A percentile compares a stretch with the other conserved stretches of the same genome.
These are phyloP conservation scores for Breynia disticha DNA, from an alignment of 441 rosid species.

Conservation along the genomic window DNA sequence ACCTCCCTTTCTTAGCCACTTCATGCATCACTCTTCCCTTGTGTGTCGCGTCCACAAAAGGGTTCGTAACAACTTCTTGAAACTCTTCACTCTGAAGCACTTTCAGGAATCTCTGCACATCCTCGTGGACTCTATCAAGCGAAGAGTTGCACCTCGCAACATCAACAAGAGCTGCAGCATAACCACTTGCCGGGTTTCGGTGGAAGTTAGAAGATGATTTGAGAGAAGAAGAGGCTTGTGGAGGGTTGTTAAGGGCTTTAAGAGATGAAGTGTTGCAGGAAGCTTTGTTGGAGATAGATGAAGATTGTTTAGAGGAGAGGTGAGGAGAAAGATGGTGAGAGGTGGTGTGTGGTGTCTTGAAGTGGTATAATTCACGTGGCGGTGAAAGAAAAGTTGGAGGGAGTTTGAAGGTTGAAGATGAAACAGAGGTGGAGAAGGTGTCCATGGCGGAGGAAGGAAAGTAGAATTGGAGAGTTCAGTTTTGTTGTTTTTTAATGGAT, in stretches of 20 bases:
- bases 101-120: slow-evolving; percentile 32
- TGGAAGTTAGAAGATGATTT: slow-evolving; percentile 23
- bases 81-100: slow-evolving; percentile 20
- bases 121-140: slow-evolving; percentile 31
- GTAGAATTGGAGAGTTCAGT: not conserved
- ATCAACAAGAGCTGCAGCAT: slow-evolving; percentile 58
- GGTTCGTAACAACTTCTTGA: slow-evolving; percentile 16
- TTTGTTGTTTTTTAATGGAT: too few relatives aligned
- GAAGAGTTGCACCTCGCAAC: slow-evolving; percentile 34
- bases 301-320: slow-evolving; percentile 22
- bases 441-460: slow-evolving; percentile 24
- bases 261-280: slow-evolving; percentile 1
- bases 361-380: slow-evolving; percentile 22
- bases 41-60: slow-evolving; percentile 26
- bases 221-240: slow-evolving; percentile 4
- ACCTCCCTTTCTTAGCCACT: slow-evolving; percentile 25
- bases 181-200: slow-evolving; percentile 44
- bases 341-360: slow-evolving; percentile 17
- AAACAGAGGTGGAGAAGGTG: too few relatives aligned
- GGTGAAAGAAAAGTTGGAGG: slow-evolving; percentile 25
- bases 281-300: slow-evolving; percentile 11
- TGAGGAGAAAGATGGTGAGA: slow-evolving; percentile 16
- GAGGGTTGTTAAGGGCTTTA: slow-evolving; percentile 8
- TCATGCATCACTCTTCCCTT: slow-evolving; percentile 29
- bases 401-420: slow-evolving; percentile 36